phyloP scores from a whole-genome alignment of 345 rosid species.

The Gossypium ekmanianum region DNA sequence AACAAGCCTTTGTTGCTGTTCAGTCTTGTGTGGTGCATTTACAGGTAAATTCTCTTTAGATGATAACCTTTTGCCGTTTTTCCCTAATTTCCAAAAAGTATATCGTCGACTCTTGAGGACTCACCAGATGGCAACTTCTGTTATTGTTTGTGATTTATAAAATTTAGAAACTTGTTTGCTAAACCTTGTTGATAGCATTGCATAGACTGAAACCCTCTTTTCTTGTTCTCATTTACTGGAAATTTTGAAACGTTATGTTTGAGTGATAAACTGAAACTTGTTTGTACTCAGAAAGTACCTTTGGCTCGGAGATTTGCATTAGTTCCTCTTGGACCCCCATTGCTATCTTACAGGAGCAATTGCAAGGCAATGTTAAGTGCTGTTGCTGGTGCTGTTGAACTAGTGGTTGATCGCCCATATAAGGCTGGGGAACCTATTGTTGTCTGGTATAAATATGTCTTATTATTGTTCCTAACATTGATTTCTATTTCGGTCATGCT shows the following conservation, averaged over 20 bases:
- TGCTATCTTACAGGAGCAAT: conserved; percentile 84
- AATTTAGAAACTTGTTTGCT: conserved; percentile 8
- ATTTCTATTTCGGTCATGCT: conserved; percentile 15
- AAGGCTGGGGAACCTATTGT: conserved; percentile 86
- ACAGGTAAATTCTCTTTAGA: conserved; percentile 45
- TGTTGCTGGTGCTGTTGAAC: conserved; percentile 74
- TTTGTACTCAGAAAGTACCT: conserved; percentile 75
- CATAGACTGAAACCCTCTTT: background rate
- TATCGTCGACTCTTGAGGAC: background rate
- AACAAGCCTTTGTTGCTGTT: conserved; percentile 94
- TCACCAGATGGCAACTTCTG: background rate
- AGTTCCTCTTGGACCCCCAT: conserved; percentile 98
- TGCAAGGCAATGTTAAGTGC: conserved; percentile 93
- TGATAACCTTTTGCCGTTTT: background rate
- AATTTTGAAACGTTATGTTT: background rate
- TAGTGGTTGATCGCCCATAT: conserved; percentile 80
- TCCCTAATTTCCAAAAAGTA: background rate
- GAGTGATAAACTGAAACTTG: conserved; percentile 17
- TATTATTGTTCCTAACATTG: conserved; percentile 18
- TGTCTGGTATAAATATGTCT: conserved; percentile 56
- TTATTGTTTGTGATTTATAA: background rate
- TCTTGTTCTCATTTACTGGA: background rate
- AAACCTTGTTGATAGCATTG: conserved; percentile 4
- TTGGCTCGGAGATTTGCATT: conserved; percentile 95
- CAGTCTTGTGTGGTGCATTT: conserved; percentile 99